A percentile compares a stretch with the other conserved stretches of the same genome.
phyloP scores from a whole-genome alignment of 768 basidiomycete genomes.

The Suillus americanus region DNA sequence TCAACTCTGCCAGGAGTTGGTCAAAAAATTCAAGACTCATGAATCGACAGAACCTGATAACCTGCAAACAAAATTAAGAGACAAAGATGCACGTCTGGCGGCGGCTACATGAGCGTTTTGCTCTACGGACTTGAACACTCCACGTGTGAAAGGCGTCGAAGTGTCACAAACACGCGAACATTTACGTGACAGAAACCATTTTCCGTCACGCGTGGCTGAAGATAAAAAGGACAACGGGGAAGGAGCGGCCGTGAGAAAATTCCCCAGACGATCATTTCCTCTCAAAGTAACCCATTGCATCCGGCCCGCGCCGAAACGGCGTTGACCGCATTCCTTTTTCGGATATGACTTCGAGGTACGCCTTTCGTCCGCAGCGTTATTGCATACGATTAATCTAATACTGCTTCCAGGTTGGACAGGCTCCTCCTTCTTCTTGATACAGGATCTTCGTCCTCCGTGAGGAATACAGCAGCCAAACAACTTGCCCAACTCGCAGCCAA shows the following conservation, averaged over 20 bases:
- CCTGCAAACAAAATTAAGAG: background rate
- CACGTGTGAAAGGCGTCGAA: conserved; percentile 16
- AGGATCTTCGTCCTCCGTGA: conserved; percentile 85
- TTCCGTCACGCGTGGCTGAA: conserved; percentile 44
- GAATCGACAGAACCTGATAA: background rate
- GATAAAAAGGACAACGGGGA: conserved; percentile 63
- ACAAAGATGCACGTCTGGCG: background rate
- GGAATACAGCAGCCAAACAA: conserved; percentile 96
- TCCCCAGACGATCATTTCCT: conserved; percentile 47
- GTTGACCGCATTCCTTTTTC: conserved; percentile 52
- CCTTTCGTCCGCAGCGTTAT: conserved; percentile 12
- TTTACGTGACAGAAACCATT: conserved; percentile 36
- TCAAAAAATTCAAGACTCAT: conserved; percentile 1
- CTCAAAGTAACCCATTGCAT: conserved; percentile 43
- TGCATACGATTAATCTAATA: conserved; percentile 1
- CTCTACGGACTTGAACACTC: background rate
- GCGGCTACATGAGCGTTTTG: background rate
- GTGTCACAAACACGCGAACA: conserved; percentile 24
- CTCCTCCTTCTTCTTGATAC: conserved; percentile 94
- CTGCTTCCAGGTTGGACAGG: conserved; percentile 79
- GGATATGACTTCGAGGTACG: conserved; percentile 78
- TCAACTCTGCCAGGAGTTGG: conserved; percentile 2
- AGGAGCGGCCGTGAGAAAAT: conserved; percentile 46
- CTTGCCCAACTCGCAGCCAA: conserved; percentile 89
- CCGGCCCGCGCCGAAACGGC: conserved; percentile 44